Conservation (phyloP, 768 basidiomycete genomes). For the Gyrodon lividus region DNA sequence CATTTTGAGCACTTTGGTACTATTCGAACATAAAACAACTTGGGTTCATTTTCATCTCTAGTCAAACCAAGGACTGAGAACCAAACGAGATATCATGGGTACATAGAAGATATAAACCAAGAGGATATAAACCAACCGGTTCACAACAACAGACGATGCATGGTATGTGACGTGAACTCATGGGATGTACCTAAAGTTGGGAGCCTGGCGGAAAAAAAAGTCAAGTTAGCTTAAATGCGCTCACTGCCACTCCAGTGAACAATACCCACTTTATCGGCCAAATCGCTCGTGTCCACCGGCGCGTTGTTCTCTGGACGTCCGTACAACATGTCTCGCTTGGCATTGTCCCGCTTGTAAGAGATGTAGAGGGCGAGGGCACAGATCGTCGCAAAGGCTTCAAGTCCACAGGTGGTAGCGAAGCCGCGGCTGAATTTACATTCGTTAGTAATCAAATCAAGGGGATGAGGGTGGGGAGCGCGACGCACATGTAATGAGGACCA, state of each 20-base stretch:
- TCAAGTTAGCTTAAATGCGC: neutral
- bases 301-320: slow-evolving; percentile 47
- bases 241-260: no score
- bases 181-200: slow-evolving; percentile 22
- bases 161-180: slow-evolving; percentile 1
- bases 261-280: slow-evolving; percentile 63
- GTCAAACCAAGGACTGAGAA: no score
- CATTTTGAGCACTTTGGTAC: no score
- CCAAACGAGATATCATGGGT: no score
- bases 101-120: no score
- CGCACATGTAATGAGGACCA: slow-evolving; percentile 65
- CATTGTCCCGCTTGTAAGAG: slow-evolving; percentile 64
- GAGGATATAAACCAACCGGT: no score
- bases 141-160: no score
- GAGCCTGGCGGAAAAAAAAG: slow-evolving; percentile 4
- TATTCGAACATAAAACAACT: no score
- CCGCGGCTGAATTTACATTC: slow-evolving; percentile 45
- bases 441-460: neutral
- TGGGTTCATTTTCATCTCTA: no score
- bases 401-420: slow-evolving; percentile 52
- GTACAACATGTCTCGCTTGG: slow-evolving; percentile 47
- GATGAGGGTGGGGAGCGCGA: neutral
- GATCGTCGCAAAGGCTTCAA: slow-evolving; percentile 55
- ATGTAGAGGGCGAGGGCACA: slow-evolving; percentile 53
- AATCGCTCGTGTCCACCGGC: slow-evolving; percentile 56